Conservation (phyloP, 768 basidiomycete genomes). For the Lentinula boryana region DNA sequence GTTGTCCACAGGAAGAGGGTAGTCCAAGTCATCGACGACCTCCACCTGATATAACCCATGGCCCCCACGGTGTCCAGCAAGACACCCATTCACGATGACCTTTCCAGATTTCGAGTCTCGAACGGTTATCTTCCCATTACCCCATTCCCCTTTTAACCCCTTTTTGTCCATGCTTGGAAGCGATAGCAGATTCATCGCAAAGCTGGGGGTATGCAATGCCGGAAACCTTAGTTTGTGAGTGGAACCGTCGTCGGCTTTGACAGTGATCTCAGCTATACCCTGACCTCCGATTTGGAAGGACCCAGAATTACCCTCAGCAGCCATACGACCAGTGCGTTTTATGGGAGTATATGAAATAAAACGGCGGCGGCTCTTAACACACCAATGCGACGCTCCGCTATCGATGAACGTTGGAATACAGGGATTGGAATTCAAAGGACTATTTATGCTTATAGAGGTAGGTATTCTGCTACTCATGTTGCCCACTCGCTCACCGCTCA, state of each 20-base stretch:
- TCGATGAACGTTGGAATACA: neutral
- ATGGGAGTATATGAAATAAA: neutral
- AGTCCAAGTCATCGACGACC: neutral
- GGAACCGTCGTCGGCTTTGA: neutral
- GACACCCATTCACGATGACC: neutral
- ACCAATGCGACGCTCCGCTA: neutral
- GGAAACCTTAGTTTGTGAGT: neutral
- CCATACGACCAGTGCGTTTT: neutral
- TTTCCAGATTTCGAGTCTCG: neutral
- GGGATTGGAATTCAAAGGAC: neutral
- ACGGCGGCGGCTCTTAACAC: neutral
- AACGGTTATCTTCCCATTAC: neutral
- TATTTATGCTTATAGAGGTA: no score
- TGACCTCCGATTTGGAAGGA: neutral
- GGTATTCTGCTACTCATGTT: no score
- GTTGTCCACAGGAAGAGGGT: neutral
- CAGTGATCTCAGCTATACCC: neutral
- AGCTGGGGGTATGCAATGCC: neutral
- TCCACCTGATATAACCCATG: neutral
- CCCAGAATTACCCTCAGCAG: neutral
- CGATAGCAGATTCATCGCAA: neutral
- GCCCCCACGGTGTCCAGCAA: neutral
- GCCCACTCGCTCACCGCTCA: no score
- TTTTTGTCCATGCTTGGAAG: neutral
- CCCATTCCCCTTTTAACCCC: neutral